Evolutionary conservation across 345 rosid genomes (phyloP), one percentile per base, ranked within the genome.

Genomic region (Carallia pectinifolia): DNA sequence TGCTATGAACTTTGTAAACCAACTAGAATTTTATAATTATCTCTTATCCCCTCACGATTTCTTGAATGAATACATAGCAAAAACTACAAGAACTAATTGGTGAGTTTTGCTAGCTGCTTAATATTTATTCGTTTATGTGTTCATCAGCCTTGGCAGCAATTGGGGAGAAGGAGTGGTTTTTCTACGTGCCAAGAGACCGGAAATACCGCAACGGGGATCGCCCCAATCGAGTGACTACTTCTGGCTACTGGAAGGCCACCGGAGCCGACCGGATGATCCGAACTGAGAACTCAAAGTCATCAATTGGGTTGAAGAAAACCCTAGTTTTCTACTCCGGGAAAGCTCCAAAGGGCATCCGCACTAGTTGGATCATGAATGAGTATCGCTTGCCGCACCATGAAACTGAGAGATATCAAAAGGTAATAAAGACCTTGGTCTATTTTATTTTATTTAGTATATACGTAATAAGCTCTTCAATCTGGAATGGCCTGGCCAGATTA

Each of bases 311-410:
- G 59, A 96, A 96, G 90, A 96, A 96, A 89, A 96, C 99, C 94
- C 96, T 96, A 82, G 98, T 96, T 68, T 96, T 92, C 87, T 96
- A 96, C 79, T 90, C 97, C 4, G 99, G 99, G 0, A 96, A 92
- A 81, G 99, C 99, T 54, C 99, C 99, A 36, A 96, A 90, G 77
- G 99, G 99, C 19, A 83, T 92, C 70, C 87, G 99, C 37, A 90
- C 96, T 58, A 90, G 99, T 53, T 96, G 99, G 99, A 96, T 96
- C 71, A 96, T 96, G 99, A 96, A 96, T 75, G 99, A 96, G 88
- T 95, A 95, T 61, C 94, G 99, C 59, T 81, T 96, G 81, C 99
- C 99, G 2, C 99, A 92, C 13, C 97, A 92, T 44, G 98, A 96
- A 34, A 90, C 98, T 9, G 90, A 96, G 67, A 85, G 89, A 33